Evolutionary conservation across 805 yeast species (phyloP), one percentile per base, ranked within the genome.

Genomic region (Metschnikowia orientalis): DNA sequence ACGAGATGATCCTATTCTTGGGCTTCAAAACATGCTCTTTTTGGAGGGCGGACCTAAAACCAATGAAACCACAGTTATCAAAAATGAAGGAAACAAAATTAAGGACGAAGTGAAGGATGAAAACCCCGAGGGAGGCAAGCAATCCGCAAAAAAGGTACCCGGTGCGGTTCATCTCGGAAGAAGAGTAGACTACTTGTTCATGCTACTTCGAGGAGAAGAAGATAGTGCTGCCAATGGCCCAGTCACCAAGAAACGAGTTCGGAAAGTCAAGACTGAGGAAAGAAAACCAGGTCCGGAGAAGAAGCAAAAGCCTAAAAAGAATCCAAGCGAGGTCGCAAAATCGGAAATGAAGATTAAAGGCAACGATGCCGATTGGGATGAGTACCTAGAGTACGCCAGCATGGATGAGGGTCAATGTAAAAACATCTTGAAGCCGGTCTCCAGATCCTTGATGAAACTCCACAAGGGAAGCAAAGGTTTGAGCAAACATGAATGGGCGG

Each of bases 1-100:
- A 28, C 71, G 98, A 53, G 99, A 92, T 61, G 98, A 92, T 60
- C 97, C 98, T 2, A 72, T 86, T 32, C 69, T 92, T 38, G 89
- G 88, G 8, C 67, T 92, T 40, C 83, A 86, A 41, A 86, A 87
- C 47, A 92, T 87, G 64, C 63, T 92, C 45, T 92, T 77, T 50
- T 67, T 92, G 47, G 81, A 75, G 34, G 42, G 45, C 11, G 26
- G 48, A 13, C 30, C 31, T n/a, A 42, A 45, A 41, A 13, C 16
- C 3, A 14, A 29, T 3, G 37, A 32, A 16, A 25, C 39, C 19
- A n/a, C n/a, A n/a, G n/a, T n/a, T n/a, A n/a, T n/a, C n/a, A 35
- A 41, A 28, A 42, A 45, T 40, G 30, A 51, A 41, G 35, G 30
- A 3, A 34, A 23, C n/a, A 28, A 30, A 9, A 41, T 29, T 11